A percentile compares a stretch with the other conserved stretches of the same genome.
phyloP scores from a whole-genome alignment of 163 green algal species.

The Trebouxiophyceae sp. region DNA sequence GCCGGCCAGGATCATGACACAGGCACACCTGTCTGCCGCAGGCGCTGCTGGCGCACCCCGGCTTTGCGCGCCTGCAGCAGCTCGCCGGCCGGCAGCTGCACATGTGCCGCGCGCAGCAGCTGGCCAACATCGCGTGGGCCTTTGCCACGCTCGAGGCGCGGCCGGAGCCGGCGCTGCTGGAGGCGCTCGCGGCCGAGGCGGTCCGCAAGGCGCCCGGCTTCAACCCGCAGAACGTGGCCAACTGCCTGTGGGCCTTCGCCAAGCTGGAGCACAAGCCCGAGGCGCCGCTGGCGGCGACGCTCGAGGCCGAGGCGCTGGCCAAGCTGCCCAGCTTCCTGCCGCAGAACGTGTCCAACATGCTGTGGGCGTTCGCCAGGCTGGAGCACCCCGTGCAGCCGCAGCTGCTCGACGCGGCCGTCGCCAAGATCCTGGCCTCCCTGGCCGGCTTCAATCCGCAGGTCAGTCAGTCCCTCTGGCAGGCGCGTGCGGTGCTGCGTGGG shows the following conservation, averaged over 20 bases:
- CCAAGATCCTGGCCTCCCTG: not conserved
- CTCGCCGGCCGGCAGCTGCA: conserved; percentile 14
- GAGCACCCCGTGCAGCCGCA: not conserved
- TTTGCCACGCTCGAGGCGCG: conserved; percentile 27
- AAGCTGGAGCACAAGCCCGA: conserved; percentile 20
- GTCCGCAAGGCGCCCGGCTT: conserved; percentile 5
- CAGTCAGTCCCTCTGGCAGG: no score
- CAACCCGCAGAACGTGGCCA: conserved; percentile 35
- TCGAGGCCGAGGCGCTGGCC: not conserved
- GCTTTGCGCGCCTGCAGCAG: conserved; percentile 6
- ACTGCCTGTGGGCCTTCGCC: conserved; percentile 41
- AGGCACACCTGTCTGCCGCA: no score
- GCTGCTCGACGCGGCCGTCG: not conserved
- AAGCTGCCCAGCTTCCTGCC: conserved; percentile 20
- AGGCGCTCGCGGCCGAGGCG: conserved; percentile 11
- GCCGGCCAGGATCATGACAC: no score
- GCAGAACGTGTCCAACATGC: conserved; percentile 47
- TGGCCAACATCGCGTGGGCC: conserved; percentile 35
- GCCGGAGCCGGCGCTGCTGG: not conserved
- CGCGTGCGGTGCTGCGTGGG: no score
- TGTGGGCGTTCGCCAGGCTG: conserved; percentile 33
- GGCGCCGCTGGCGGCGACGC: not conserved
- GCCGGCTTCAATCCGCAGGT: no score
- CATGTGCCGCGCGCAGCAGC: conserved; percentile 28
- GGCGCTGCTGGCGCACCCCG: conserved; percentile 6